phyloP scores from a whole-genome alignment of 106 monocot species.

The Dactylorhiza incarnata region DNA sequence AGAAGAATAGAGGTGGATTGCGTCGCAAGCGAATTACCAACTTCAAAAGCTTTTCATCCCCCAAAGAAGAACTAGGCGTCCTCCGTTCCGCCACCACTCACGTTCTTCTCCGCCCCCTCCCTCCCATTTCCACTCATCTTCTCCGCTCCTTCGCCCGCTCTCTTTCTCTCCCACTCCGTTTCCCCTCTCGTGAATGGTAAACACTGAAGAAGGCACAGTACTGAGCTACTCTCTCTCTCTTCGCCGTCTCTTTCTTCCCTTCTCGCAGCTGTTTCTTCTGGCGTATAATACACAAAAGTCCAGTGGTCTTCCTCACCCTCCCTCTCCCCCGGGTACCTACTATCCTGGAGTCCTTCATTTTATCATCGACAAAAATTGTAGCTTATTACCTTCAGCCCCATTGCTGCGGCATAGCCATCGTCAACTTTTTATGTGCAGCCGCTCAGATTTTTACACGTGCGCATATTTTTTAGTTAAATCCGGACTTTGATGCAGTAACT shows the following conservation, averaged over 20 bases:
- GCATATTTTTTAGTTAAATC: too few relatives aligned
- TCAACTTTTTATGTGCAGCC: too few relatives aligned
- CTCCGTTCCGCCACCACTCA: not conserved
- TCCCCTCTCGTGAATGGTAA: not conserved
- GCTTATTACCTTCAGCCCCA: too few relatives aligned
- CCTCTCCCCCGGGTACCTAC: not conserved
- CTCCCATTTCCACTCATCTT: not conserved
- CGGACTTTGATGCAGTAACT: too few relatives aligned
- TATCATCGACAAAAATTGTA: too few relatives aligned
- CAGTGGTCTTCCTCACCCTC: not conserved
- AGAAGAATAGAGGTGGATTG: not conserved
- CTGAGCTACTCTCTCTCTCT: not conserved
- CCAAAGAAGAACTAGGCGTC: not conserved
- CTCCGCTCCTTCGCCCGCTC: not conserved
- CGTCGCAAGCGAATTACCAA: not conserved
- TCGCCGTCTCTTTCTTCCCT: not conserved
- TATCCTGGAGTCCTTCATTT: not conserved
- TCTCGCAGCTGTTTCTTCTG: not conserved
- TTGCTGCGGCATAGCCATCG: too few relatives aligned
- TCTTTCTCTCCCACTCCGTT: not conserved
- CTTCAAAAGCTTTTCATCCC: not conserved
- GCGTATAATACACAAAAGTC: slow-evolving; percentile 5
- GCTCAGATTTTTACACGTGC: too few relatives aligned
- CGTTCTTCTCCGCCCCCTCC: not conserved
- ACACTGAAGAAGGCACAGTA: slow-evolving; percentile 3